Conservation (phyloP, 2,329 filamentous ascomycete genomes). For the Sclerotinia nivalis region DNA sequence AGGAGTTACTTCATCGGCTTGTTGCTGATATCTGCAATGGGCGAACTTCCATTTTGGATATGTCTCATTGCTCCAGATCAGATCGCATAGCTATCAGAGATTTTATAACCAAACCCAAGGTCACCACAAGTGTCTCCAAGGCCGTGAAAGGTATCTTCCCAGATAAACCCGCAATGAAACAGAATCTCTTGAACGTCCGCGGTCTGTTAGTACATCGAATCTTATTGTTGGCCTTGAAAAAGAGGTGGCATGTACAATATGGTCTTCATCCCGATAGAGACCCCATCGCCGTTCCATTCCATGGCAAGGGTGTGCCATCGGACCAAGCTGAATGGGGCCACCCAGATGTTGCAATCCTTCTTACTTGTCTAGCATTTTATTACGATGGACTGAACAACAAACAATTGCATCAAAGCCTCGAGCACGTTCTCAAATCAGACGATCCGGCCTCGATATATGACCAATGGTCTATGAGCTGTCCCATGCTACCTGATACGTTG, state of each 20-base stretch:
- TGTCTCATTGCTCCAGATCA: slow-evolving; percentile 17
- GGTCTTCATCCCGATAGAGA: slow-evolving; percentile 55
- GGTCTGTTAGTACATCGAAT: slow-evolving; percentile 63
- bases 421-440: slow-evolving; percentile 56
- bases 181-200: slow-evolving; percentile 56
- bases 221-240: slow-evolving; percentile 50
- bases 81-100: slow-evolving; percentile 38
- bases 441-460: slow-evolving; percentile 56
- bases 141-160: slow-evolving; percentile 38
- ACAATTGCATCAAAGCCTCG: slow-evolving; percentile 53
- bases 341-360: slow-evolving; percentile 63
- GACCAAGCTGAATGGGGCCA: slow-evolving; percentile 67
- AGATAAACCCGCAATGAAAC: slow-evolving; percentile 40
- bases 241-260: slow-evolving; percentile 63
- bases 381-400: slow-evolving; percentile 55
- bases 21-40: slow-evolving; percentile 42
- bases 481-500: slow-evolving; percentile 49
- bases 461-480: slow-evolving; percentile 46
- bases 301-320: slow-evolving; percentile 64
- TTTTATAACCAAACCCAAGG: slow-evolving; percentile 36
- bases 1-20: slow-evolving; percentile 40
- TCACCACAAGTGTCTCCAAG: slow-evolving; percentile 33
- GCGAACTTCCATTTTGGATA: slow-evolving; percentile 33
- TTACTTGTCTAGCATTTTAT: slow-evolving; percentile 69
- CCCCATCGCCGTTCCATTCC: slow-evolving; percentile 66